These are phyloP conservation scores for Sequoiadendron giganteum DNA, from an alignment of 75 land plant species.

Conservation along the genomic window DNA sequence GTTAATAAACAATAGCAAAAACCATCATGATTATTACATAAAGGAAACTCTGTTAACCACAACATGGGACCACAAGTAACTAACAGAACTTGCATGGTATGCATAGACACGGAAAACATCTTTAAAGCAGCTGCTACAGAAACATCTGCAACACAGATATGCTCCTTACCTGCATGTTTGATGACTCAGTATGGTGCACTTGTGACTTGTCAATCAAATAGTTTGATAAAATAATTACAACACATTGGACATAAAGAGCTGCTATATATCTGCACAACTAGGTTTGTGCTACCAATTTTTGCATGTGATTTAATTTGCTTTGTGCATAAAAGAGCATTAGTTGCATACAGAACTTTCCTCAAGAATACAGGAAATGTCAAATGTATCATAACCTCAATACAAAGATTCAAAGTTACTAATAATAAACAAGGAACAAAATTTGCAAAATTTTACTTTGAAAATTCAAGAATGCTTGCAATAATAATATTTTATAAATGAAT, in stretches of 20 bases:
- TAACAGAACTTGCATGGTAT: not conserved
- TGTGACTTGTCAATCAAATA: not conserved
- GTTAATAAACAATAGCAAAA: not conserved
- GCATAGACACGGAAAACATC: not conserved
- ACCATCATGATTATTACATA: not conserved
- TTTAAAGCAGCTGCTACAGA: not conserved
- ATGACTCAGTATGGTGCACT: not conserved
- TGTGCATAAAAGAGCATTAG: not conserved
- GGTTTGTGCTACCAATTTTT: not conserved
- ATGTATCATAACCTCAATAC: not conserved
- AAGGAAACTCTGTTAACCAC: not conserved
- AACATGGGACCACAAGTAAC: not conserved
- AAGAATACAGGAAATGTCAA: not conserved
- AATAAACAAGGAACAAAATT: not conserved
- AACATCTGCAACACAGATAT: not conserved
- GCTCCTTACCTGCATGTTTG: not conserved
- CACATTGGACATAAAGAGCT: not conserved
- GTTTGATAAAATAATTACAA: not conserved
- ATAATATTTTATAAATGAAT: not conserved
- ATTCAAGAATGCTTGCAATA: not conserved
- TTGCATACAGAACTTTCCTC: not conserved
- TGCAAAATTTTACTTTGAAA: not conserved
- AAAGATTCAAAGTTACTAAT: not conserved
- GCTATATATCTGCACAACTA: not conserved
- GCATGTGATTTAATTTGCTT: not conserved